phyloP scores from a whole-genome alignment of 1,284 basidiomycete genomes.

The Puccinia coronata region DNA sequence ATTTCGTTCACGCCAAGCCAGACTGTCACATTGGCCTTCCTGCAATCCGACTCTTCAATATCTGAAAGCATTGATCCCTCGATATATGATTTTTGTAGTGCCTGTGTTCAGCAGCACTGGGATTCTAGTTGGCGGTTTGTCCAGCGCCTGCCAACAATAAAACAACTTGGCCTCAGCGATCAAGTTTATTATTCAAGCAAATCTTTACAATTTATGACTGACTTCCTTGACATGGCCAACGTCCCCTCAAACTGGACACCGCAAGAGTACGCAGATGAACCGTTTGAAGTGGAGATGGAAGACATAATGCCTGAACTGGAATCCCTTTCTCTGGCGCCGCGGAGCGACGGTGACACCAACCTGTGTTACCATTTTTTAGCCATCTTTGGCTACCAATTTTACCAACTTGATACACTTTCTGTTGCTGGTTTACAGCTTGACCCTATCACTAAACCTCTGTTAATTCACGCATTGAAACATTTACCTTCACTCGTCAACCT shows the following conservation, averaged over 20 bases:
- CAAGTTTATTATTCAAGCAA: too few species aligned
- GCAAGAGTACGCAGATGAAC: neutral
- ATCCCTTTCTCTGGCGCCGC: constrained; percentile 10
- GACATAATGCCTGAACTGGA: constrained; percentile 22
- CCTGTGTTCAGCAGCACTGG: neutral
- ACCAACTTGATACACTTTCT: constrained; percentile 30
- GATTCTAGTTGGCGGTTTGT: neutral
- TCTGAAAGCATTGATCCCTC: neutral
- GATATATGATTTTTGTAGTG: neutral
- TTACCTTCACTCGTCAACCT: constrained; percentile 32
- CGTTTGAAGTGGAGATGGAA: neutral
- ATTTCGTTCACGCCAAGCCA: neutral
- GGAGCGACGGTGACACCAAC: neutral
- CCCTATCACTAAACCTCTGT: neutral
- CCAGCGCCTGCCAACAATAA: neutral
- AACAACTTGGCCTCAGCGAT: too few species aligned
- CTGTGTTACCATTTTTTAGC: constrained; percentile 30
- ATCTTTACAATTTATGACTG: constrained; percentile 10
- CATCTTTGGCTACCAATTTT: constrained; percentile 26
- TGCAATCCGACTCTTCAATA: neutral
- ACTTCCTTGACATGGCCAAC: constrained; percentile 20
- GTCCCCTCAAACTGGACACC: neutral
- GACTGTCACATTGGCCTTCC: neutral
- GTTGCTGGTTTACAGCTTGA: constrained; percentile 16
- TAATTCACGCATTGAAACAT: constrained; percentile 9